Evolutionary conservation across 192 early-diverging fungal genomes (phyloP).

Genomic region (Glomus cerebriforme): DNA sequence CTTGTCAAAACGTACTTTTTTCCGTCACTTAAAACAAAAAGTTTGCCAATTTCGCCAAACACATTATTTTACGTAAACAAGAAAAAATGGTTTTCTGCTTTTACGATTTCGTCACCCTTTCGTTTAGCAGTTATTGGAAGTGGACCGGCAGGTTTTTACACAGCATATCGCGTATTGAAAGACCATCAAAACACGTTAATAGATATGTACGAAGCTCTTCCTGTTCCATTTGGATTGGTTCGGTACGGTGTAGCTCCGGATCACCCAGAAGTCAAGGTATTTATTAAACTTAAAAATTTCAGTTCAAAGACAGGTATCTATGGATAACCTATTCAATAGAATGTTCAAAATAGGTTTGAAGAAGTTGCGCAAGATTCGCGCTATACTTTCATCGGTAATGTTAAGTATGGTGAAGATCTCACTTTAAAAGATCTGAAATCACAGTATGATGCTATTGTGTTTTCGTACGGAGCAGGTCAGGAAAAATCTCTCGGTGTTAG

Average conservation of each 20-base stretch:
- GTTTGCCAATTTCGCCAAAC: neutral
- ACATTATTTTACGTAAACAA: neutral
- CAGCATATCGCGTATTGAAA: slow-evolving; percentile 77
- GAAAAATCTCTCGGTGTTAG: slow-evolving; percentile 72
- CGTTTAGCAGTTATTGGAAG: slow-evolving; percentile 72
- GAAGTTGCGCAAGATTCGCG: slow-evolving; percentile 67
- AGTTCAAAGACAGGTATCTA: neutral
- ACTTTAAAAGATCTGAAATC: slow-evolving; percentile 53
- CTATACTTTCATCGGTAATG: slow-evolving; percentile 83
- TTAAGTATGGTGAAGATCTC: slow-evolving; percentile 59
- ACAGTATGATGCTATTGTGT: slow-evolving; percentile 75
- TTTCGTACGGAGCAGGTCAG: slow-evolving; percentile 83
- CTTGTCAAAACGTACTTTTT: no score
- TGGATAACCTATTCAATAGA: slow-evolving; percentile 50
- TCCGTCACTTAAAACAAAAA: neutral
- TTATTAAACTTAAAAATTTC: neutral
- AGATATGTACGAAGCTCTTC: slow-evolving; percentile 85
- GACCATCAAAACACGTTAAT: slow-evolving; percentile 53
- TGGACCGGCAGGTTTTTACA: slow-evolving; percentile 91
- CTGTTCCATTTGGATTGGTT: slow-evolving; percentile 87
- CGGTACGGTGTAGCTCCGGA: slow-evolving; percentile 96
- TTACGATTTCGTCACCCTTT: slow-evolving; percentile 33
- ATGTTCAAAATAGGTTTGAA: slow-evolving; percentile 86
- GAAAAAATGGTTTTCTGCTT: neutral
- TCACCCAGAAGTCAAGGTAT: slow-evolving; percentile 95